phyloP scores from a whole-genome alignment of 176 grass and related monocot genomes.

The Oryza longistaminata region DNA sequence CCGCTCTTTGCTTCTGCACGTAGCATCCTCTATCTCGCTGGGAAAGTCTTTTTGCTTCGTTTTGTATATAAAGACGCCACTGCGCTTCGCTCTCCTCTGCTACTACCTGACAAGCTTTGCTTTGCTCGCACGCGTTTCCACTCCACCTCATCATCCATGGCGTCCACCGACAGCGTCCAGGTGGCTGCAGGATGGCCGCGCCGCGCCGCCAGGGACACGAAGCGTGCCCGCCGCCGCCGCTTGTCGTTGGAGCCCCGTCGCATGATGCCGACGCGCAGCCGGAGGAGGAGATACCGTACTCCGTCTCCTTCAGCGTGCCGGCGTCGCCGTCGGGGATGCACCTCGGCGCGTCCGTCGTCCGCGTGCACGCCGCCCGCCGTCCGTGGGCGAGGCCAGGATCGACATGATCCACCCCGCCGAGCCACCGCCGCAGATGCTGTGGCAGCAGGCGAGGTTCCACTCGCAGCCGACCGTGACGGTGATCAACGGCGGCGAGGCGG shows the following conservation, averaged over 20 bases:
- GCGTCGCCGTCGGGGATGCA: slow-evolving; percentile 66
- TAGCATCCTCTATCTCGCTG: background rate
- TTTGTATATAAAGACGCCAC: background rate
- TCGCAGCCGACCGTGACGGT: slow-evolving; percentile 46
- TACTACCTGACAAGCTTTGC: background rate
- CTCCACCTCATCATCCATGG: background rate
- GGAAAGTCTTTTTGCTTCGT: too few species aligned
- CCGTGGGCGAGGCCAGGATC: background rate
- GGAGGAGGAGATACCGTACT: background rate
- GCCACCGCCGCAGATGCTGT: slow-evolving; percentile 16
- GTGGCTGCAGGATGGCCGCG: background rate
- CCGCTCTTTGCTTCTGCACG: background rate
- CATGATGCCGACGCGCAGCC: background rate
- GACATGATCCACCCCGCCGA: background rate
- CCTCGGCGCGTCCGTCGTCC: background rate
- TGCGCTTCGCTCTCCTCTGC: too few species aligned
- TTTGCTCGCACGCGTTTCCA: background rate
- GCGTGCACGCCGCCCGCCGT: too few species aligned
- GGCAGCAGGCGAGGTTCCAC: slow-evolving; percentile 26
- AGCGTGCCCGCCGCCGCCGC: background rate
- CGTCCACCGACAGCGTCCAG: slow-evolving; percentile 19
- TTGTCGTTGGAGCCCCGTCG: background rate
- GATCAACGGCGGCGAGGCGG: background rate
- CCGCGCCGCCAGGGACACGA: background rate
- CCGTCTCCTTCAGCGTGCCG: slow-evolving; percentile 50